Percentiles rank a stretch among this genome's conserved stretches.
Evolutionary conservation across 192 early-diverging fungal genomes (phyloP).

Genomic region (Gaertneriomyces semiglobifer): DNA sequence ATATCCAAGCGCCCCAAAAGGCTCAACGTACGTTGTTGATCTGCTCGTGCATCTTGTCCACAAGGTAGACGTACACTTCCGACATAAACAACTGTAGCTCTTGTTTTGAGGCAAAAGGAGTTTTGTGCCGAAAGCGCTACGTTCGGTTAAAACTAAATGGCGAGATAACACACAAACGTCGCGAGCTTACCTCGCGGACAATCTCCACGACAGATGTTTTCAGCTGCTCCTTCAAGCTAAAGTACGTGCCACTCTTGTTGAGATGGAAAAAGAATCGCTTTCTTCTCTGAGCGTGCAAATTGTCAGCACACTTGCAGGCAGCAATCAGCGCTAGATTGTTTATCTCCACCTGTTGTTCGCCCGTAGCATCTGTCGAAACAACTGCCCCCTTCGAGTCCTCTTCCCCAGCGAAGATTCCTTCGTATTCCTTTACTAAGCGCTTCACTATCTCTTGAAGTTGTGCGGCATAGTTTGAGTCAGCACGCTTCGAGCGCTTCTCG

Average conservation of each 20-base stretch:
- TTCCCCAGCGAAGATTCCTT: conserved; percentile 12
- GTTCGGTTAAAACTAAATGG: background rate
- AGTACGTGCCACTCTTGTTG: conserved; percentile 59
- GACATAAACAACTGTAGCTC: conserved; percentile 60
- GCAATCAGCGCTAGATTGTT: conserved; percentile 15
- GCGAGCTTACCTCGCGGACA: conserved; percentile 47
- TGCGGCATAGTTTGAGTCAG: conserved; percentile 45
- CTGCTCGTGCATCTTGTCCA: conserved; percentile 54
- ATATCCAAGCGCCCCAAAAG: background rate
- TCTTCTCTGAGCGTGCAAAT: conserved; percentile 34
- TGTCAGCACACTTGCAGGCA: background rate
- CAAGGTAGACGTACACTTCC: conserved; percentile 56
- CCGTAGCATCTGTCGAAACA: background rate
- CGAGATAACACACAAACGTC: background rate
- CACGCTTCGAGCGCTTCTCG: conserved; percentile 48
- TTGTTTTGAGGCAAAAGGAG: conserved; percentile 46
- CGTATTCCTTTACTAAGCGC: conserved; percentile 51
- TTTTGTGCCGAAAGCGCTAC: conserved; percentile 47
- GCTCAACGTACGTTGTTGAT: conserved; percentile 38
- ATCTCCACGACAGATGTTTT: conserved; percentile 55
- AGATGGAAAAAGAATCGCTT: conserved; percentile 58
- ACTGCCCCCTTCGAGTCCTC: background rate
- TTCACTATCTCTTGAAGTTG: conserved; percentile 51
- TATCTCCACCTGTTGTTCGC: conserved; percentile 39
- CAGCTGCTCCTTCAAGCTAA: conserved; percentile 56